Evolutionary conservation across 768 basidiomycete genomes (phyloP), one percentile per base, ranked within the genome.

Genomic region (Naganishia vaughanmartiniae): DNA sequence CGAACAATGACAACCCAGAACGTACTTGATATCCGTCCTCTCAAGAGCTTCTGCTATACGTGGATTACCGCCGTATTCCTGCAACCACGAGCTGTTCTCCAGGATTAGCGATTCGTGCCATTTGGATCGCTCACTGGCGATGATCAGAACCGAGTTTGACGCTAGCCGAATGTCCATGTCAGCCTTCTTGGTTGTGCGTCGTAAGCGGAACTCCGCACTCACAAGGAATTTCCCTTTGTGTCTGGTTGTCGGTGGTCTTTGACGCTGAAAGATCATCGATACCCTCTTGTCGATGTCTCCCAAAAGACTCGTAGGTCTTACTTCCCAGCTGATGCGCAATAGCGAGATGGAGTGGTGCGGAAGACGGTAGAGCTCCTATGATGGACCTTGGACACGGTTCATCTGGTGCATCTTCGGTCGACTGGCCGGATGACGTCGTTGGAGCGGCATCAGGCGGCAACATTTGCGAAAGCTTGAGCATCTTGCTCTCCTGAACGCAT

Each of bases 381-480:
- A 63, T 42, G 1, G 60, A 36, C 15, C 60, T 42, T 12, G 60
- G 42, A 28, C n/a, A 36, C 24, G 9, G 24, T 21, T n/a, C 31
- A 26, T 28, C n/a, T 28, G 19, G 46, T 15, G 30, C 6, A 17
- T 19, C 30, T 4, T 30, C 42, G 2, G 5, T 30, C 14, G 34
- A 5, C 12, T 12, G 21, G 42, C 15, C 65, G 30, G 12, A n/a
- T 10, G 24, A 15, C 10, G 36, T 51, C 45, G 48, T 9, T 1
- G 6, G 6, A 31, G n/a, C 19, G 45, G 65, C 19, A 31, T 21
- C 28, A n/a, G 53, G 53, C 4, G 65, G 34, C 17, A 53, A 34
- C 28, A 79, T 39, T 70, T 71, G 26, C 75, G 76, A 19, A 75
- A 74, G 19, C 69, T 75, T 48, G 73, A 75, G n/a, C 78, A 79